A percentile compares a stretch with the other conserved stretches of the same genome.
Evolutionary conservation across 2,329 filamentous ascomycete species (phyloP).

Genomic region (Trichoderma pleuroti): DNA sequence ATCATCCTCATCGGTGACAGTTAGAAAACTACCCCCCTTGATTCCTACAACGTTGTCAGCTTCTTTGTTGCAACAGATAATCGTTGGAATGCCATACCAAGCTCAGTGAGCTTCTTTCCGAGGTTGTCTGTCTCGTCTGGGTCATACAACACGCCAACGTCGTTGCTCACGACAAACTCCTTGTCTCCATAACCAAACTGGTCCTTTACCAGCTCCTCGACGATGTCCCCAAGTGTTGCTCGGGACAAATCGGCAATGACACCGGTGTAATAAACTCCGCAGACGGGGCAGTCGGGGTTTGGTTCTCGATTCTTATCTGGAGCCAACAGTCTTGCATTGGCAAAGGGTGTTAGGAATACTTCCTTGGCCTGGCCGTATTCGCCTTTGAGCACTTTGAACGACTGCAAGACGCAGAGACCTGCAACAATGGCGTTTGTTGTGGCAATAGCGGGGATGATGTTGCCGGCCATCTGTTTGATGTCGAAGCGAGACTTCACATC

Average conservation of each 20-base stretch:
- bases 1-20: constrained; percentile 79
- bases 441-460: constrained; percentile 97
- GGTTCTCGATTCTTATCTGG: constrained; percentile 58
- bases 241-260: constrained; percentile 65
- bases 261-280: constrained; percentile 67
- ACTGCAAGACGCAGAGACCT: constrained; percentile 84
- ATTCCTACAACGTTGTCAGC: constrained; percentile 50
- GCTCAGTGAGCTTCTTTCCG: constrained; percentile 70
- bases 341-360: constrained; percentile 75
- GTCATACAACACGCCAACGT: constrained; percentile 79
- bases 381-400: constrained; percentile 81
- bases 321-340: constrained; percentile 54
- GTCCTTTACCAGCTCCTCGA: constrained; percentile 67
- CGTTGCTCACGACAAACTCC: constrained; percentile 74
- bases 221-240: constrained; percentile 75
- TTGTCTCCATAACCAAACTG: constrained; percentile 72
- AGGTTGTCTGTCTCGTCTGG: constrained; percentile 85
- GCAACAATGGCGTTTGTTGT: constrained; percentile 97
- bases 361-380: constrained; percentile 72
- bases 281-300: constrained; percentile 80
- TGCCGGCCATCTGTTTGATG: constrained; percentile 98
- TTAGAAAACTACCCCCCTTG: constrained; percentile 70
- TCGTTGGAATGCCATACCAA: constrained; percentile 50
- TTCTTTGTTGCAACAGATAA: not conserved
- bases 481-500: constrained; percentile 88